Conservation (phyloP, 805 yeast species). For the Spathaspora hagerdaliae region DNA sequence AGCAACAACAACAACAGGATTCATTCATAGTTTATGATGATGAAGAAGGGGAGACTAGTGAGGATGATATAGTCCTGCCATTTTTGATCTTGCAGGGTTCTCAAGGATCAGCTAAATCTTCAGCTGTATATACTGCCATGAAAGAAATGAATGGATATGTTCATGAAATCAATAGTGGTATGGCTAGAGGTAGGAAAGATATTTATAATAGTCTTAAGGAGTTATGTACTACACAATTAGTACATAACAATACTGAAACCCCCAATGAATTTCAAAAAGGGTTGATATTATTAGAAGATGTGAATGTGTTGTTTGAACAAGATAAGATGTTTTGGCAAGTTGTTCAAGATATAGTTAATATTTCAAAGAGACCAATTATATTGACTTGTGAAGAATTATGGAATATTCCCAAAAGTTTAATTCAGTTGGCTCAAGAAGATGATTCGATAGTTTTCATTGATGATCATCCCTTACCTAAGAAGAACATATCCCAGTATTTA, state of each 20-base stretch:
- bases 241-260: constrained; percentile 35
- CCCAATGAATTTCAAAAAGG: constrained; percentile 47
- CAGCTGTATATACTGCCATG: constrained; percentile 65
- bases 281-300: constrained; percentile 78
- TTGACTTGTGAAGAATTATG: constrained; percentile 54
- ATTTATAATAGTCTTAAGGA: constrained; percentile 65
- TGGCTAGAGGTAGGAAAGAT: constrained; percentile 67
- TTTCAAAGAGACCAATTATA: constrained; percentile 66
- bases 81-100: constrained; percentile 67
- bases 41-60: constrained; percentile 19
- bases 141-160: constrained; percentile 63
- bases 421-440: constrained; percentile 43
- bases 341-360: constrained; percentile 54
- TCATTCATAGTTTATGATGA: constrained; percentile 39
- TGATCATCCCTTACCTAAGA: constrained; percentile 9
- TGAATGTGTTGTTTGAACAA: constrained; percentile 71
- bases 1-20: constrained; percentile 16
- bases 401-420: constrained; percentile 45
- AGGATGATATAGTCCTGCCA: constrained; percentile 50
- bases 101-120: constrained; percentile 73
- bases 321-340: constrained; percentile 82
- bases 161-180: constrained; percentile 78
- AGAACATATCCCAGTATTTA: constrained; percentile 31
- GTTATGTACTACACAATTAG: constrained; percentile 78
- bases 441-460: constrained; percentile 34